Percentiles rank a stretch among this genome's conserved stretches.
Evolutionary conservation across 2,329 filamentous ascomycete species (phyloP).

Genomic region (Talaromyces albobiverticillius): DNA sequence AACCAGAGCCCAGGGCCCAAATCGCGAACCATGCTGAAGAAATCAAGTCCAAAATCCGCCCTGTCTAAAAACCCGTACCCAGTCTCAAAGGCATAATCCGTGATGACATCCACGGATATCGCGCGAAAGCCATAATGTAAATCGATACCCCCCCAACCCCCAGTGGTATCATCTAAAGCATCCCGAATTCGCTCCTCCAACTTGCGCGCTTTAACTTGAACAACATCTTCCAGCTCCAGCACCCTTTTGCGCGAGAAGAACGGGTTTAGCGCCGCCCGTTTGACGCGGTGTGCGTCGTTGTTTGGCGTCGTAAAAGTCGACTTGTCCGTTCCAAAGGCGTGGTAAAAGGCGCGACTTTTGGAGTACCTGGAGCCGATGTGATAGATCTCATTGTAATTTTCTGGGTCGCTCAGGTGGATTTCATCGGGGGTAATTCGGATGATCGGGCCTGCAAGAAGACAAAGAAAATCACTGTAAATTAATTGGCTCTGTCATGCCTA

Average conservation of each 20-base stretch:
- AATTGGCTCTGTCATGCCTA: not conserved
- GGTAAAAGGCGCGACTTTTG: slow-evolving; percentile 26
- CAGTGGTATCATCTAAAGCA: slow-evolving; percentile 17
- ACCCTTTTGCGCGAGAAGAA: slow-evolving; percentile 29
- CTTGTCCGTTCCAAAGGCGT: slow-evolving; percentile 23
- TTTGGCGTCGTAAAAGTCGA: slow-evolving; percentile 30
- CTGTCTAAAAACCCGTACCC: slow-evolving; percentile 20
- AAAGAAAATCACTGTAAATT: not conserved
- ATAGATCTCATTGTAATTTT: slow-evolving; percentile 18
- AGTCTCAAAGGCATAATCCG: slow-evolving; percentile 26
- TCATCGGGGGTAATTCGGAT: slow-evolving; percentile 28
- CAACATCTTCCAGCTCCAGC: slow-evolving; percentile 22
- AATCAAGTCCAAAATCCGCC: slow-evolving; percentile 19
- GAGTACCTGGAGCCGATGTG: slow-evolving; percentile 23
- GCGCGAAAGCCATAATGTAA: slow-evolving; percentile 25
- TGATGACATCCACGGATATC: slow-evolving; percentile 28
- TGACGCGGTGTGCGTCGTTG: slow-evolving; percentile 26
- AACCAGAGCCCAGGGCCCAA: slow-evolving; percentile 22
- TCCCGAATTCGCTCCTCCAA: slow-evolving; percentile 22
- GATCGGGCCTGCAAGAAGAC: slow-evolving; percentile 21
- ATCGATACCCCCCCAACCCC: slow-evolving; percentile 17
- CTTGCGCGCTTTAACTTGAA: slow-evolving; percentile 22
- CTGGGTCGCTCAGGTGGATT: slow-evolving; percentile 27
- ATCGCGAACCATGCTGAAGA: slow-evolving; percentile 21
- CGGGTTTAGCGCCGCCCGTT: slow-evolving; percentile 28